These are phyloP conservation scores for Phytomonas serpens DNA, from an alignment of 208 protist genomes.

Conservation along the genomic window DNA sequence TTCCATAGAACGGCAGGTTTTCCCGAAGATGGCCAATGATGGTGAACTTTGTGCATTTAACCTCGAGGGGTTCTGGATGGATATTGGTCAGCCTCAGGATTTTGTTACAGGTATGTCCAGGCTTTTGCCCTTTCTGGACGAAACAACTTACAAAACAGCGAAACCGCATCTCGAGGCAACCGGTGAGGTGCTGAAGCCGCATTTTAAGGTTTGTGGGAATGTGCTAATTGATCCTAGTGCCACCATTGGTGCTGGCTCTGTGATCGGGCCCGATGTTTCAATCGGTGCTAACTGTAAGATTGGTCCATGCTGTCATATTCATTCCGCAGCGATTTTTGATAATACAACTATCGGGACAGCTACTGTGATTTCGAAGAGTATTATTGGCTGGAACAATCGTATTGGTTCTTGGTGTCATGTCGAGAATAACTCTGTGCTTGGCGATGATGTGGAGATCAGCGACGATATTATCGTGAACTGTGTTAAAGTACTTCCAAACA, in stretches of 20 bases:
- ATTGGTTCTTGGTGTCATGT: slow-evolving; percentile 92
- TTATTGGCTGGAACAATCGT: slow-evolving; percentile 95
- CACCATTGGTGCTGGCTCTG: slow-evolving; percentile 85
- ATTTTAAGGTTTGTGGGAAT: slow-evolving; percentile 61
- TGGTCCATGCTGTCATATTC: slow-evolving; percentile 78
- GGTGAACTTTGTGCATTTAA: slow-evolving; percentile 93
- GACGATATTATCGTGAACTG: slow-evolving; percentile 92
- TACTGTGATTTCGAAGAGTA: slow-evolving; percentile 80
- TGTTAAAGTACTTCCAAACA: slow-evolving; percentile 93
- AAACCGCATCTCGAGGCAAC: slow-evolving; percentile 27
- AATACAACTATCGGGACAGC: slow-evolving; percentile 75
- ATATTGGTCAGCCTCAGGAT: slow-evolving; percentile 95
- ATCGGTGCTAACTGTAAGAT: slow-evolving; percentile 93
- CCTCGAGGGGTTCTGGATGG: slow-evolving; percentile 97
- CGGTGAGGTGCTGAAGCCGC: slow-evolving; percentile 9
- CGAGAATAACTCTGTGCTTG: slow-evolving; percentile 92
- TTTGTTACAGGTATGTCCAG: slow-evolving; percentile 87
- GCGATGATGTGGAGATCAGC: slow-evolving; percentile 92
- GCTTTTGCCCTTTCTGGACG: slow-evolving; percentile 71
- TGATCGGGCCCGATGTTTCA: slow-evolving; percentile 94
- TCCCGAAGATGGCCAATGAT: slow-evolving; percentile 92
- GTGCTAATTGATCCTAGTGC: slow-evolving; percentile 87
- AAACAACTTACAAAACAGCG: slow-evolving; percentile 20
- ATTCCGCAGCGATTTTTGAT: slow-evolving; percentile 81
- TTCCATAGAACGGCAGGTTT: slow-evolving; percentile 96